Base-by-base conservation (phyloP, 2,329 filamentous ascomycete species). In the Rhynchosporium graminicola region DNA sequence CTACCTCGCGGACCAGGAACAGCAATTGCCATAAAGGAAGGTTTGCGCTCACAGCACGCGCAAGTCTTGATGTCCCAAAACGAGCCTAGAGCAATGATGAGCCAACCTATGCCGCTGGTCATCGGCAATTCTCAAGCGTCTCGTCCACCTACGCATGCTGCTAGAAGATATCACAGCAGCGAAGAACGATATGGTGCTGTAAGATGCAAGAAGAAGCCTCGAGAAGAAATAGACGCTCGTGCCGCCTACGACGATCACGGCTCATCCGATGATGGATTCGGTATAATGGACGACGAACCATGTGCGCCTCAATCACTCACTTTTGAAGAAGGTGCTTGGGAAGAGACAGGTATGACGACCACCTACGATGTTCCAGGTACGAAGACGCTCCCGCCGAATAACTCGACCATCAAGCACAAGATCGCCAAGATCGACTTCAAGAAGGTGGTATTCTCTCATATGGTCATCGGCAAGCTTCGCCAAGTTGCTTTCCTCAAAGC, bases 381-480 rank as follows among this genome's bases (percentile, higher is more conserved):
- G 38, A 86, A 86, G 73, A 85, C 84, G 0, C 76, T 88, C 4
- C 71, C 76, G 0, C 83, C 85, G 1, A 80, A 79, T 15, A 76
- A 78, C 36, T 80, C 78, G 0, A 75, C 78, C 0, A 80, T 79
- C 20, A 84, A 85, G 73, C 85, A 88, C 72, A 84, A 85, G 60
- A 83, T 88, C 52, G 81, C 82, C 1, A 80, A 83, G 54, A 74
- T 87, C 52, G 71, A 76, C 9, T 82, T 87, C 63, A 71, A 77
- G 29, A 76, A 78, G 60, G 76, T 87, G 36, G 65, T 74, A 40
- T 86, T 87, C 73, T 80, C 79, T 50, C 82, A 86, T 73, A 82
- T 84, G 55, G 73, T 86, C 40, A 80, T 88, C 3, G 81, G 85
- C 60, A 88, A 88, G 74, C 82, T 86, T 67, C 82, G 82, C 62